These are phyloP conservation scores for Pseudogymnoascus destructans DNA, from an alignment of 2,329 filamentous ascomycete genomes.

Conservation along the genomic window DNA sequence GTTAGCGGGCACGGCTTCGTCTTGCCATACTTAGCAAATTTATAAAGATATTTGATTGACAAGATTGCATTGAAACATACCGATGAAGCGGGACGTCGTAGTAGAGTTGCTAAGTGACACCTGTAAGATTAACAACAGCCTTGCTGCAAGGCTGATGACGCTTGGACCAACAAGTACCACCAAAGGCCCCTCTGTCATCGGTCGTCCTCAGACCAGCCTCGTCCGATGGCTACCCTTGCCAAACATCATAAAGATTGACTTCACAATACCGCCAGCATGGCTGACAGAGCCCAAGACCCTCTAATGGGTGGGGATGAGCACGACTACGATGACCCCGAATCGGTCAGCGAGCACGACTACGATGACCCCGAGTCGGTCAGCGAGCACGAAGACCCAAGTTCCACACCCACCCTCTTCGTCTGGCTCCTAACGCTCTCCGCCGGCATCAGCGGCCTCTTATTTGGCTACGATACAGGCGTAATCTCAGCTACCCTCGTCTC, in stretches of 20 bases:
- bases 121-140: not conserved
- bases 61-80: not conserved
- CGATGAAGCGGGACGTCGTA: not conserved
- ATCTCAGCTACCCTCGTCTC: conserved; percentile 57
- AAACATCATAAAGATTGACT: not conserved
- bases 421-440: conserved; percentile 51
- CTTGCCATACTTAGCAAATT: not conserved
- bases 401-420: conserved; percentile 36
- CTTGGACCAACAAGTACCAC: not conserved
- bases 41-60: not conserved
- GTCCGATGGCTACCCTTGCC: not conserved
- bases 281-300: conserved; percentile 21
- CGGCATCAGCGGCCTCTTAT: conserved; percentile 53
- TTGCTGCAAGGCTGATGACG: conserved; percentile 8
- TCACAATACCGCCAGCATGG: conserved; percentile 16
- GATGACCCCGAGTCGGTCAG: conserved; percentile 10
- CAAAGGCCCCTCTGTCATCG: conserved; percentile 1
- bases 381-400: conserved; percentile 13
- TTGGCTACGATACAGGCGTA: conserved; percentile 58
- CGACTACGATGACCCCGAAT: conserved; percentile 12
- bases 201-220: not conserved
- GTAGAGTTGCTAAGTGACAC: not conserved
- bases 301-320: conserved; percentile 18
- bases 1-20: not conserved
- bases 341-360: conserved; percentile 1